Evolutionary conservation across 331 rosid genomes (phyloP), one percentile per base, ranked within the genome.

Genomic region (Pyrus hybrid): DNA sequence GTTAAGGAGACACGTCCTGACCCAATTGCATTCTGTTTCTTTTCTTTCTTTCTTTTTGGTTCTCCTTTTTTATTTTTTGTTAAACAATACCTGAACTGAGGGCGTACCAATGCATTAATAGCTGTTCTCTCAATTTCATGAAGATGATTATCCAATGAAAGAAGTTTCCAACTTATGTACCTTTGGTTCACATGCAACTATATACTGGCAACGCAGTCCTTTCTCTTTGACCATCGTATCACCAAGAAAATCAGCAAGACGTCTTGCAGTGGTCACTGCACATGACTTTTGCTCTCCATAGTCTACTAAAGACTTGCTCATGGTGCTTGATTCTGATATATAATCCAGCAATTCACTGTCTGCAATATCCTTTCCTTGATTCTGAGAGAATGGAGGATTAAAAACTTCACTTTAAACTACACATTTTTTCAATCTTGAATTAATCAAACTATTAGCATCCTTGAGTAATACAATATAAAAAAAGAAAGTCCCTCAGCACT

Each of bases 261-360:
- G 99, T 79, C 73, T 89, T 67, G 99, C 99, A 71, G 99, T 94
- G 77, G 99, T 92, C 76, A 92, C 97, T 26, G 99, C 97, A 78
- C 99, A 92, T 77, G 97, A 90, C 86, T 89, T 94, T 83, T 92
- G 97, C 75, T 57, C 88, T 66, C 97, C 99, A 77, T 94, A 92
- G 74, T 94, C 99, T 71, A 80, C 97, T 83, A 94, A 89, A 74
- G 99, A 94, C 86, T 94, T 94, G 96, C 99, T 94, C 99, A 94
- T 94, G 79, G 99, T 94, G 87, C 99, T 94, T 86, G 99, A 94
- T 77, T 94, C 99, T 56, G 99, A 94, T 80, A 94, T 94, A 80
- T 90, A 94, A 81, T 92, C 99, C 79, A 94, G 97, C 84, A 94
- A 87, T 88, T 94, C 97, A 70, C 97, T 83, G 70, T 94, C 96